Conservation (phyloP, 2,329 filamentous ascomycete species). For the Penicillium sclerotiorum region DNA sequence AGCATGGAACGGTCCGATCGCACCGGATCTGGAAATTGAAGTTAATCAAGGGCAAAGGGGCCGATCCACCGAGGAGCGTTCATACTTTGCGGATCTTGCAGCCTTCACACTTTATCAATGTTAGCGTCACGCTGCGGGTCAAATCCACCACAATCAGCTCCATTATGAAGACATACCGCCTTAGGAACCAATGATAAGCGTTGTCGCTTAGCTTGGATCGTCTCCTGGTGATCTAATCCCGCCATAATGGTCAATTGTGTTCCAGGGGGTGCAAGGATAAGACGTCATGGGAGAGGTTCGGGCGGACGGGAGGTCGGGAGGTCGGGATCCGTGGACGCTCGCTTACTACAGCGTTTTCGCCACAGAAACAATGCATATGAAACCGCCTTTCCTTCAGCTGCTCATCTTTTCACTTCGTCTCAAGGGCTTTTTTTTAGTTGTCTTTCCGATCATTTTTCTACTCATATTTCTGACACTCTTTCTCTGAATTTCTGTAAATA, state of each 20-base stretch:
- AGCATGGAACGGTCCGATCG: constrained; percentile 19
- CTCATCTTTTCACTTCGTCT: too few relatives aligned
- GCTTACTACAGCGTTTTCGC: too few relatives aligned
- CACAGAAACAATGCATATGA: too few relatives aligned
- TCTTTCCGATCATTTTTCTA: too few relatives aligned
- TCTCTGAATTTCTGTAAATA: too few relatives aligned
- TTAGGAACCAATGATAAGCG: constrained; percentile 18
- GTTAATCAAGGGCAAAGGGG: background rate
- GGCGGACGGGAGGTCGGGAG: background rate
- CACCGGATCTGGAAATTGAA: constrained; percentile 16
- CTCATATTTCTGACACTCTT: too few relatives aligned
- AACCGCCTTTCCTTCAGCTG: too few relatives aligned
- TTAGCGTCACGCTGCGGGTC: background rate
- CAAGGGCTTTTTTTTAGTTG: too few relatives aligned
- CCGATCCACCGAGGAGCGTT: background rate
- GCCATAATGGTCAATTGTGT: background rate
- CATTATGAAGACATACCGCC: constrained; percentile 15
- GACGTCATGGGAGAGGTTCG: background rate
- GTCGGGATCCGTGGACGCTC: too few relatives aligned
- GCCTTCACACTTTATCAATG: constrained; percentile 20
- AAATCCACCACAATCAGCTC: background rate
- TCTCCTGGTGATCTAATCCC: constrained; percentile 6
- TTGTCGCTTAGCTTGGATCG: constrained; percentile 17
- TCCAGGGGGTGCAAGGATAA: background rate
- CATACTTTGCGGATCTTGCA: constrained; percentile 24